Evolutionary conservation across 176 grass and related monocot genomes (phyloP), one percentile per base, ranked within the genome.

Genomic region (Cenchrus fungigraminus): DNA sequence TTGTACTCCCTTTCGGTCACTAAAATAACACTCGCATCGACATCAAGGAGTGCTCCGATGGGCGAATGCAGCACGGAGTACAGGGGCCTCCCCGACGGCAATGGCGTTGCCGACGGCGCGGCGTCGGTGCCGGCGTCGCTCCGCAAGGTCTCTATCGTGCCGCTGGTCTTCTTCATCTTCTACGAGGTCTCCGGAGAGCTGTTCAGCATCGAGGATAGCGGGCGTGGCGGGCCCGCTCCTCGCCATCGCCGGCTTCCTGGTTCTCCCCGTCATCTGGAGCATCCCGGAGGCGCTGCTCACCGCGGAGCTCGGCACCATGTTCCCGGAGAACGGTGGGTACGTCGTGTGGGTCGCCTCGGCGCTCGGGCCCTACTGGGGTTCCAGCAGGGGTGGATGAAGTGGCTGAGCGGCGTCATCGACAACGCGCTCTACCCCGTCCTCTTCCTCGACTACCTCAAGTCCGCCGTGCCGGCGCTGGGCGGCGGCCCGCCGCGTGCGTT

Each of bases 321-420:
- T 95, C 82, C 88, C 90, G 14, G 93, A 95, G 74, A 92, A 92
- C 58, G 90, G 90, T 29, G 93, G 93, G 2, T 95, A 90, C 43
- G 93, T 95, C 17, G 85, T 92, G 59, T 95, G 93, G 93, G 93
- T 92, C n/a, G 82, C 90, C 13, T 88, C 90, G 2, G 88, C 93
- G 37, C 73, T 95, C 13, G 93, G 93, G 2, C 90, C 93, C 19
- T 95, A 88, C 72, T 90, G 93, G 93, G 93, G 0, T 95, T 95
- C 82, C 93, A 92, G 81, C 90, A 92, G 53, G 93, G 93, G n/a
- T 95, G 93, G 90, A 90, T 90, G 83, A 95, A 95, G 77, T 95
- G 93, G 93, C 83, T 95, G 12, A 92, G 90, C 68, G 90, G 90
- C 31, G 93, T 92, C 62, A 90, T 95, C 60, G 93, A 95, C 83